Conservation (phyloP, 139 green algal genomes). For the Zygnema circumcarinatum region DNA sequence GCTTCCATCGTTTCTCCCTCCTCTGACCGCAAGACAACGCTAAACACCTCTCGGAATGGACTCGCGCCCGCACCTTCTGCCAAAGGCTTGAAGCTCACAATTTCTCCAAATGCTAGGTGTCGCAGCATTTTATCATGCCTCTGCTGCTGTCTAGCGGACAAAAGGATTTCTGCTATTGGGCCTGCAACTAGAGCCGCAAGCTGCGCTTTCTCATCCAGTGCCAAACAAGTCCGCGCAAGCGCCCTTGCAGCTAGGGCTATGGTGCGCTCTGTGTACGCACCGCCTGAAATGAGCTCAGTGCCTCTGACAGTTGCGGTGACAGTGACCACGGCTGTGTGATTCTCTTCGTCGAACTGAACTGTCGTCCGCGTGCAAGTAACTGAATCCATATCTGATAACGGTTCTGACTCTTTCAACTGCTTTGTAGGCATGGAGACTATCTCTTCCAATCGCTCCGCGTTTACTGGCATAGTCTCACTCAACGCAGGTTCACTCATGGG, state of each 20-base stretch:
- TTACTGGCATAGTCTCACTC: background rate
- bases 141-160: conserved; percentile 1
- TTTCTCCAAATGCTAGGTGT: background rate
- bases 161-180: conserved; percentile 17
- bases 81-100: conserved; percentile 4
- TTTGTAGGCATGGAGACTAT: background rate
- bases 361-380: conserved; percentile 49
- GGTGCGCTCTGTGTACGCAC: conserved; percentile 31
- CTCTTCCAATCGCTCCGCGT: background rate
- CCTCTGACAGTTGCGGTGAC: conserved; percentile 49
- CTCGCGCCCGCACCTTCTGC: conserved; percentile 1
- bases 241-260: conserved; percentile 42
- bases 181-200: background rate
- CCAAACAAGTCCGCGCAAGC: conserved; percentile 43
- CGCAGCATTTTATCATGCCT: conserved; percentile 14
- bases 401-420: background rate
- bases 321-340: conserved; percentile 42
- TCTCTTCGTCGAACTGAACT: conserved; percentile 42
- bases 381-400: conserved; percentile 20
- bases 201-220: conserved; percentile 53
- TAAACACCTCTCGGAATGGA: conserved; percentile 36
- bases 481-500: background rate
- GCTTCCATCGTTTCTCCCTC: conserved; percentile 13
- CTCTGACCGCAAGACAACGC: background rate
- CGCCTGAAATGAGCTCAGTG: background rate